Evolutionary conservation across 2,329 filamentous ascomycete genomes (phyloP).

Genomic region (Celoporthe dispersa): DNA sequence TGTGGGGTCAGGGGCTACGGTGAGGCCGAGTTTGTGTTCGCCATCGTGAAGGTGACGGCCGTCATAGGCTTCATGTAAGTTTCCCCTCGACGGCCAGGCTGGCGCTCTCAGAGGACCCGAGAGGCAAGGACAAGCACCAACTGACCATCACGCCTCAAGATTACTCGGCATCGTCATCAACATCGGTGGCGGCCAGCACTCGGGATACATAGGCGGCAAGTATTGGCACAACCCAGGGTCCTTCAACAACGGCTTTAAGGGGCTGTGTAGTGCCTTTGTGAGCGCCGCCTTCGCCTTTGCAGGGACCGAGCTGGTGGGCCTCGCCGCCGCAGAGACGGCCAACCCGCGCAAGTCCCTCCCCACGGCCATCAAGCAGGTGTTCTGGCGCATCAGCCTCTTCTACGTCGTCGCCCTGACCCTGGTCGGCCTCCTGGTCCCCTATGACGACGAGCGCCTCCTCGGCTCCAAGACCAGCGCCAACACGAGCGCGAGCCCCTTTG

Average conservation of each 20-base stretch:
- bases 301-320: conserved; percentile 75
- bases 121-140: conserved; percentile 11
- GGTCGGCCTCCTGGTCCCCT: conserved; percentile 82
- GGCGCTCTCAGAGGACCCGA: not conserved
- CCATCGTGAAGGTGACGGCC: conserved; percentile 82
- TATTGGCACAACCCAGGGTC: conserved; percentile 84
- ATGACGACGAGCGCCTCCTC: conserved; percentile 67
- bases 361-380: conserved; percentile 88
- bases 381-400: conserved; percentile 91
- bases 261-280: conserved; percentile 78
- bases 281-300: conserved; percentile 78
- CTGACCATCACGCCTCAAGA: conserved; percentile 46
- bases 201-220: conserved; percentile 78
- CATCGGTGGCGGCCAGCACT: conserved; percentile 74
- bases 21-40: conserved; percentile 87
- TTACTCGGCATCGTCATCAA: conserved; percentile 86
- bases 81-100: conserved; percentile 15
- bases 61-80: conserved; percentile 86
- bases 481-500: conserved; percentile 69
- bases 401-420: conserved; percentile 83
- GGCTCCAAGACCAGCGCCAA: conserved; percentile 49
- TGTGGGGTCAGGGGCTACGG: conserved; percentile 89
- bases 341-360: conserved; percentile 82
- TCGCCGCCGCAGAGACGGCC: conserved; percentile 78
- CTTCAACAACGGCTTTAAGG: conserved; percentile 82